These are phyloP conservation scores for Mortierella sp. DNA, from an alignment of 371 early-diverging fungal genomes.

Conservation along the genomic window DNA sequence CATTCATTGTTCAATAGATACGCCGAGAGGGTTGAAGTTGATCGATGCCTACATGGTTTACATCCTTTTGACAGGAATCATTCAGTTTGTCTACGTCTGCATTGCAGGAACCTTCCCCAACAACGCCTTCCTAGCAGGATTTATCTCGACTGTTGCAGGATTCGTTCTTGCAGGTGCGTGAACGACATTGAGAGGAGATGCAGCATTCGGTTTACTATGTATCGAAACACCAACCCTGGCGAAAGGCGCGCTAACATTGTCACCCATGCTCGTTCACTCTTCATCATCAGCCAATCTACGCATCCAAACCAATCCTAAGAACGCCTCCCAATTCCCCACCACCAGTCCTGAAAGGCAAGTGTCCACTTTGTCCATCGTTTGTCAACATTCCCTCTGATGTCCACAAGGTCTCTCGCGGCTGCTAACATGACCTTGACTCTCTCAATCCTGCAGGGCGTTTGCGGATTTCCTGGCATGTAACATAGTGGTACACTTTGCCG, in stretches of 20 bases:
- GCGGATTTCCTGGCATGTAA: slow-evolving; percentile 81
- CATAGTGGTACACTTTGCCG: slow-evolving; percentile 77
- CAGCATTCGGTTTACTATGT: background rate
- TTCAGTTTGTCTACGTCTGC: slow-evolving; percentile 88
- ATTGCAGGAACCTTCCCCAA: slow-evolving; percentile 94
- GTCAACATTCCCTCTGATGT: no score
- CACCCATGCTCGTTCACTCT: background rate
- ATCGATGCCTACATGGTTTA: slow-evolving; percentile 93
- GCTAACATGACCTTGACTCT: no score
- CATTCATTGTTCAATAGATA: slow-evolving; percentile 65
- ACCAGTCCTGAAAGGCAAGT: slow-evolving; percentile 67
- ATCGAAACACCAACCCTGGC: no score
- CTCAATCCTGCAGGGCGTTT: slow-evolving; percentile 65
- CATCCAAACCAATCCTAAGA: slow-evolving; percentile 80
- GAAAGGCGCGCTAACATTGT: no score
- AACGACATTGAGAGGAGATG: background rate
- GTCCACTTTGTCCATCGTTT: background rate
- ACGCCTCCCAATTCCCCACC: slow-evolving; percentile 60
- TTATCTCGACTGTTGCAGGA: slow-evolving; percentile 90
- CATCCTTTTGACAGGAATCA: slow-evolving; percentile 85
- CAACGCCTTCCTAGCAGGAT: slow-evolving; percentile 96
- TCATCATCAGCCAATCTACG: slow-evolving; percentile 66
- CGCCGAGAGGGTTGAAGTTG: slow-evolving; percentile 83
- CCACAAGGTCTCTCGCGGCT: no score
- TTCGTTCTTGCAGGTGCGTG: slow-evolving; percentile 91